phyloP scores from a whole-genome alignment of 768 basidiomycete genomes.

The Boletellus emodensis region DNA sequence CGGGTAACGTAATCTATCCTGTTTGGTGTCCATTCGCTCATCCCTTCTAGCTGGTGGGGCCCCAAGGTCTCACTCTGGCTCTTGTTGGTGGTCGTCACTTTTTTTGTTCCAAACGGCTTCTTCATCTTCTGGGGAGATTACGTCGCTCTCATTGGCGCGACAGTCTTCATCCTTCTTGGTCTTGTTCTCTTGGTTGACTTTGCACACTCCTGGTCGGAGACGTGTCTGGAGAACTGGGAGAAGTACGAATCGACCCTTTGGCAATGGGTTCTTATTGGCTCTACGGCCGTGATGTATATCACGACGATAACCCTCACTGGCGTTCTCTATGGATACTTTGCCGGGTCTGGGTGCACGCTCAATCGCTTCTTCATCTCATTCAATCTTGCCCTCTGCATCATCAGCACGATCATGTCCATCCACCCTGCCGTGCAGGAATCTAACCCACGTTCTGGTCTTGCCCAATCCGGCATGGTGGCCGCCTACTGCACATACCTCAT shows the following conservation, averaged over 20 bases:
- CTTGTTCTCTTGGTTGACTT: constrained; percentile 97
- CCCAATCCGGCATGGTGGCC: constrained; percentile 95
- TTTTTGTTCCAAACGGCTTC: constrained; percentile 95
- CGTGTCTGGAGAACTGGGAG: constrained; percentile 95
- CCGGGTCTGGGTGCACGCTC: constrained; percentile 77
- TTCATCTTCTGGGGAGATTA: constrained; percentile 99
- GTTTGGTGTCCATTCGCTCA: constrained; percentile 12
- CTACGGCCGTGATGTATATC: constrained; percentile 85
- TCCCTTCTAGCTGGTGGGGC: constrained; percentile 85
- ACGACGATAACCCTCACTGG: constrained; percentile 82
- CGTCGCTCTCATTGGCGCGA: constrained; percentile 85
- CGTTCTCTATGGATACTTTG: constrained; percentile 89
- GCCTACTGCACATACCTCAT: constrained; percentile 96
- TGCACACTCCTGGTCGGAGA: constrained; percentile 98
- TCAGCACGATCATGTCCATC: constrained; percentile 79
- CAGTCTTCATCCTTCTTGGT: constrained; percentile 93
- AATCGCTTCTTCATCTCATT: constrained; percentile 98
- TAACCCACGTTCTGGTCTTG: constrained; percentile 92
- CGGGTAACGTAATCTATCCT: constrained; percentile 52
- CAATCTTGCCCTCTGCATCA: constrained; percentile 77
- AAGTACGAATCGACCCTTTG: constrained; percentile 80
- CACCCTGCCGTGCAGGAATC: constrained; percentile 85
- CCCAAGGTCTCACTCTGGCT: constrained; percentile 92
- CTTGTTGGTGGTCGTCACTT: constrained; percentile 72
- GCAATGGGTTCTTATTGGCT: constrained; percentile 94